Evolutionary conservation across 169 alveolate species (phyloP), one percentile per base, ranked within the genome.

Genomic region (Eimeria nieschulzi): DNA sequence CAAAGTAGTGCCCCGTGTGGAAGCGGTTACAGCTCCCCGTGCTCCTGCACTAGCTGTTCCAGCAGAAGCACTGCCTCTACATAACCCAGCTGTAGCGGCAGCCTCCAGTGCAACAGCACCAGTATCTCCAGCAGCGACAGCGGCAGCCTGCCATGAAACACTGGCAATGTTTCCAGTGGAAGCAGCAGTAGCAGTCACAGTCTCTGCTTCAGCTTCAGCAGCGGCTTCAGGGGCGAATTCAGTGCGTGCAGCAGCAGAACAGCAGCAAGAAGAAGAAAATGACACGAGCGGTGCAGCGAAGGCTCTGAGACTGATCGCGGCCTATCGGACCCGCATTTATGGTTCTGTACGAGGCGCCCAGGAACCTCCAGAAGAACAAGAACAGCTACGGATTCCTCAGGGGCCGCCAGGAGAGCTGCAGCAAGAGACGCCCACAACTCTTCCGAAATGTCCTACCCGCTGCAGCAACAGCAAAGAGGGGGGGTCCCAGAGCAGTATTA

Each of bases 261-360:
- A 9, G 23, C 46, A 23, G 25, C 13, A 23, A 66, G 75, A 23
- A 66, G 23, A 23, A 66, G 75, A 9, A 15, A 33, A 9, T 21
- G 75, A 66, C 75, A 66, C 26, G 12, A 23, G 75, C n/a, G 75
- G 75, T 9, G 25, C 75, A 66, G 75, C 75, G 25, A 9, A 66
- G 26, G 75, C 75, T 23, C 75, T 66, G 75, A 23, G 75, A 19
- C 75, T 66, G 10, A 66, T 66, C 75, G 75, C 75, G 10, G 75
- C 75, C 23, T 66, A 13, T 25, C n/a, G 75, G 2, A 33, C 75
- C 46, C n/a, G 25, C 46, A 66, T 2, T 9, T 15, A 5, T 9
- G 70, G 70, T 13, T 19, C n/a, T 19, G 70, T 61, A 19, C 46
- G 75, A 9, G 75, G n/a, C 75, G n/a, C 75, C 26, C 66, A 2